phyloP scores from a whole-genome alignment of 805 yeast genomes.

The Pichia paraexigua region DNA sequence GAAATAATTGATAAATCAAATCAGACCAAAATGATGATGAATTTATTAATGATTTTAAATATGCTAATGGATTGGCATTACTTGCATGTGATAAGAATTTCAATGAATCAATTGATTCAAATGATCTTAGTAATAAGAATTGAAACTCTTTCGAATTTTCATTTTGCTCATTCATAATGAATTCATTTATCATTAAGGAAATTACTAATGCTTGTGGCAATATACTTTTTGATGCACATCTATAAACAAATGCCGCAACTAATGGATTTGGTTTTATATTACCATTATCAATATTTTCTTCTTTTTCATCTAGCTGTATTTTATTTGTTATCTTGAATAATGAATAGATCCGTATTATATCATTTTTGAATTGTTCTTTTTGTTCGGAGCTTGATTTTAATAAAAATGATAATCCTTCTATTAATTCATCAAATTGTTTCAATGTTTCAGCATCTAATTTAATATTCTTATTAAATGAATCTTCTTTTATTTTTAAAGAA shows the following conservation, averaged over 20 bases:
- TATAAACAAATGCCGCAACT: conserved; percentile 4
- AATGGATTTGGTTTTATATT: conserved; percentile 8
- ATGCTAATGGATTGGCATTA: conserved; percentile 11
- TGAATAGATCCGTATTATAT: conserved; percentile 7
- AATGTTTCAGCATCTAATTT: neutral
- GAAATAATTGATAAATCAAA: conserved; percentile 8
- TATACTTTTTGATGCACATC: conserved; percentile 10
- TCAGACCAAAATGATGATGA: conserved; percentile 18
- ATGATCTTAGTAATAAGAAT: conserved; percentile 18
- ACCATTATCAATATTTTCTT: neutral
- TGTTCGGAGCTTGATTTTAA: conserved; percentile 2
- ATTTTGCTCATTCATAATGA: conserved; percentile 3
- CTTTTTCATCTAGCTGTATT: neutral
- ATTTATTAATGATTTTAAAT: conserved; percentile 7
- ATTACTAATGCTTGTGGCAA: conserved; percentile 12
- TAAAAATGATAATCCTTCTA: neutral
- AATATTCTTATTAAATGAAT: neutral
- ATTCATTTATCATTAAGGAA: conserved; percentile 12
- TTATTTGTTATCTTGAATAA: neutral
- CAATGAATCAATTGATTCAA: conserved; percentile 15
- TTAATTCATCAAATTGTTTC: neutral
- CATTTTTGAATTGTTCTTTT: conserved; percentile 1
- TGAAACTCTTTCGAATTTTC: conserved; percentile 11
- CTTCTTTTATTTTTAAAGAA: conserved; percentile 7
- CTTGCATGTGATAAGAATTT: conserved; percentile 11